phyloP scores from a whole-genome alignment of 768 basidiomycete genomes.

The Crucibulum laeve region DNA sequence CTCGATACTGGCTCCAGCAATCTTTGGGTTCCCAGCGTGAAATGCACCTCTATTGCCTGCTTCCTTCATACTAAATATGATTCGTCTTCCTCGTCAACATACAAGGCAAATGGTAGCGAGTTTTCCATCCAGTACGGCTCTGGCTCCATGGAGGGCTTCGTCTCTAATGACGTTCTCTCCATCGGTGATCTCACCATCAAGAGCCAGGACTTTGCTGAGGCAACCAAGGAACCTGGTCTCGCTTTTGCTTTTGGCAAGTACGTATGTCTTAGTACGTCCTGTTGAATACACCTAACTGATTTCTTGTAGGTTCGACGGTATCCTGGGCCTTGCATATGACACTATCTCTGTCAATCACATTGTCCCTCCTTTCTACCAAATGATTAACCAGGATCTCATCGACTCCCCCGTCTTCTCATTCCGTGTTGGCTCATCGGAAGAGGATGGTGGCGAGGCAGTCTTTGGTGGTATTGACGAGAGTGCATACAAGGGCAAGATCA shows the following conservation, averaged over 20 bases:
- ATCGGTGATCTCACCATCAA: conserved; percentile 83
- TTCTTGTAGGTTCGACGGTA: conserved; percentile 80
- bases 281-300: neutral
- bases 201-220: conserved; percentile 89
- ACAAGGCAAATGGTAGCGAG: conserved; percentile 84
- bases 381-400: conserved; percentile 79
- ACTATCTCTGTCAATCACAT: conserved; percentile 94
- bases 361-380: conserved; percentile 89
- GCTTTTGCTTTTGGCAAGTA: conserved; percentile 96
- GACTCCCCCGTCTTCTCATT: conserved; percentile 91
- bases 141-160: conserved; percentile 94
- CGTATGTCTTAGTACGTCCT: conserved; percentile 21
- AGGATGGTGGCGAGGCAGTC: conserved; percentile 85
- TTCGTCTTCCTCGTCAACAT: conserved; percentile 68
- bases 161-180: conserved; percentile 74
- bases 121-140: conserved; percentile 95
- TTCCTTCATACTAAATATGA: conserved; percentile 96
- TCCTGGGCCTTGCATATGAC: conserved; percentile 90
- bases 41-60: conserved; percentile 87
- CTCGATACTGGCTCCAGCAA: conserved; percentile 96
- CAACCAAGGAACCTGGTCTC: conserved; percentile 92
- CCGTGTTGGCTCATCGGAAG: conserved; percentile 82
- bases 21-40: conserved; percentile 85
- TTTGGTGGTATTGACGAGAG: conserved; percentile 85
- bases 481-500: conserved; percentile 77